Conservation (phyloP, 1,284 basidiomycete species). For the Meira nashicola region DNA sequence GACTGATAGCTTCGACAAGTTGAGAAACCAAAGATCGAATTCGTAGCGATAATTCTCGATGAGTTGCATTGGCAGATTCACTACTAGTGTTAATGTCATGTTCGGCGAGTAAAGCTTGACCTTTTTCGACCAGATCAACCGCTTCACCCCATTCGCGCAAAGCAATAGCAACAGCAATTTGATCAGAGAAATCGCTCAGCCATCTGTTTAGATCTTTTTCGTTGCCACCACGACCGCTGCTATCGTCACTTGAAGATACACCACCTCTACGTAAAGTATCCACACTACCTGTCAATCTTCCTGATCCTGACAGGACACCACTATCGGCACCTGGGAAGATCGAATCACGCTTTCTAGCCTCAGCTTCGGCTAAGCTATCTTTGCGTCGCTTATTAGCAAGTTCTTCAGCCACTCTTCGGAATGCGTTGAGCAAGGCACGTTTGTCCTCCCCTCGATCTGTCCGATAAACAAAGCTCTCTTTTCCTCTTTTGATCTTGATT, state of each 20-base stretch:
- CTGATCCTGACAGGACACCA: conserved; percentile 17
- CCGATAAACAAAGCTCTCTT: conserved; percentile 88
- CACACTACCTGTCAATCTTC: conserved; percentile 11
- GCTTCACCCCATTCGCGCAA: conserved; percentile 83
- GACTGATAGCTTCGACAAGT: conserved; percentile 68
- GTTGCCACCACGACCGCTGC: conserved; percentile 23
- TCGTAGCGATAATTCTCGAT: conserved; percentile 20
- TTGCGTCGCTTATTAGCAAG: conserved; percentile 78
- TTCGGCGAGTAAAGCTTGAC: conserved; percentile 62
- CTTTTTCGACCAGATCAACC: conserved; percentile 74
- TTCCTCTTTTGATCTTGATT: conserved; percentile 87
- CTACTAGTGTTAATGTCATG: conserved; percentile 49
- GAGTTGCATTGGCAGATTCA: conserved; percentile 49
- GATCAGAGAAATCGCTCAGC: conserved; percentile 84
- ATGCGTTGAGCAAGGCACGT: conserved; percentile 74
- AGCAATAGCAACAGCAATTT: conserved; percentile 84
- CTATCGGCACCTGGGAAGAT: conserved; percentile 11
- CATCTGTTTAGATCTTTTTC: conserved; percentile 60
- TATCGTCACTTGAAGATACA: not conserved
- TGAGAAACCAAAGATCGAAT: conserved; percentile 23
- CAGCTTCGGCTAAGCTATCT: conserved; percentile 65
- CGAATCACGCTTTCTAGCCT: conserved; percentile 24
- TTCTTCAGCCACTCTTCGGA: conserved; percentile 87
- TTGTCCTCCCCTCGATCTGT: conserved; percentile 78
- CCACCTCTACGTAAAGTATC: not conserved